phyloP scores from a whole-genome alignment of 2,329 filamentous ascomycete species.

The Tolypocladium album region DNA sequence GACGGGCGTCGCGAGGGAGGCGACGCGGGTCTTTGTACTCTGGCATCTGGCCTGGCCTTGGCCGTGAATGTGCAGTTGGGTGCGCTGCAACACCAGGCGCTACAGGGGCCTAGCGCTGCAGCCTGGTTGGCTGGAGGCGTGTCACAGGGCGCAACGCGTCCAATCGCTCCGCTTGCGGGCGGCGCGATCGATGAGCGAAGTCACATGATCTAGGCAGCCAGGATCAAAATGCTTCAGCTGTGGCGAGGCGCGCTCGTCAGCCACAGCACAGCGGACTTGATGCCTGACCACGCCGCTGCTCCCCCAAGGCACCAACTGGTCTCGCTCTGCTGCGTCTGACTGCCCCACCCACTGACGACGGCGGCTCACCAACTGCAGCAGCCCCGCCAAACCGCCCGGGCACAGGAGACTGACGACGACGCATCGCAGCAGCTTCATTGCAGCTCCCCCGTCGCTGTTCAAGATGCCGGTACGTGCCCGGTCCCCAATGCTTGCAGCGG shows the following conservation, averaged over 20 bases:
- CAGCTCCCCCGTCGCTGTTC: conserved; percentile 14
- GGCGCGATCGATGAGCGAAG: conserved; percentile 23
- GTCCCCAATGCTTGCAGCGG: background rate
- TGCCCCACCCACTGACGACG: background rate
- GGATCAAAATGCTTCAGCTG: background rate
- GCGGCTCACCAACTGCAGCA: background rate
- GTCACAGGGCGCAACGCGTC: conserved; percentile 11
- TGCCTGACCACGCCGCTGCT: background rate
- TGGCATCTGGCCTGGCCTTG: too few relatives aligned
- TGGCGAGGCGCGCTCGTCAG: background rate
- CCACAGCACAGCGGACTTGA: background rate
- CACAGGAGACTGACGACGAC: background rate
- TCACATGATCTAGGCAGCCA: conserved; percentile 28
- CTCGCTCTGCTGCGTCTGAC: background rate
- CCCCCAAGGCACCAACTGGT: background rate
- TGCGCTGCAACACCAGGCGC: background rate
- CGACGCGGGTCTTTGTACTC: background rate
- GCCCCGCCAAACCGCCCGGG: background rate
- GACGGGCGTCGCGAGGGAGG: background rate
- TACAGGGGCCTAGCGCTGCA: background rate
- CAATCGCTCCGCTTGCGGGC: background rate
- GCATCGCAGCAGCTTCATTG: conserved; percentile 9
- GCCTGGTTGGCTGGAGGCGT: conserved; percentile 2
- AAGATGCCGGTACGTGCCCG: conserved; percentile 35
- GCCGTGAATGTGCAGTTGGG: background rate